Conservation (phyloP, 2,329 filamentous ascomycete genomes). For the Podosphaera fusca region DNA sequence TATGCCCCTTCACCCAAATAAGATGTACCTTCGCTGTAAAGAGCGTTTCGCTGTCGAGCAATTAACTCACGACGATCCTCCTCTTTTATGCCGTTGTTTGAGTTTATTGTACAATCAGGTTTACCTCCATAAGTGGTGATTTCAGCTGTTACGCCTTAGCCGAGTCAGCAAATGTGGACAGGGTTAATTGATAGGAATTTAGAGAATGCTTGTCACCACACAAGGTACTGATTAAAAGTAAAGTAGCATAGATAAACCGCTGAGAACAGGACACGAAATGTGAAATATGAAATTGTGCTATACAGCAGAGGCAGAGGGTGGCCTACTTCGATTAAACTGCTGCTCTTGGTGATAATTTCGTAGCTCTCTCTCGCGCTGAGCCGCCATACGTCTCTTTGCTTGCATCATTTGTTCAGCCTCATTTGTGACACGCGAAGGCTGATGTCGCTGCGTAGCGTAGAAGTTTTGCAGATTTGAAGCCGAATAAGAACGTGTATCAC, state of each 20-base stretch:
- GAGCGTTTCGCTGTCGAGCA: constrained; percentile 77
- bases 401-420: constrained; percentile 98
- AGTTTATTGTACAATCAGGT: constrained; percentile 67
- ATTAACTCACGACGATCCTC: constrained; percentile 91
- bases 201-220: constrained; percentile 15
- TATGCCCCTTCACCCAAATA: constrained; percentile 46
- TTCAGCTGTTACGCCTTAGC: constrained; percentile 39
- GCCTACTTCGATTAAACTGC: constrained; percentile 99
- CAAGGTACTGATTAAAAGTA: constrained; percentile 15
- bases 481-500: constrained; percentile 49
- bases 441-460: constrained; percentile 83
- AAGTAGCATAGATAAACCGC: constrained; percentile 17
- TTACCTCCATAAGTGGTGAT: constrained; percentile 45
- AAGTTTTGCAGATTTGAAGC: constrained; percentile 73
- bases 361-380: constrained; percentile 94
- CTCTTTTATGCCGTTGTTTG: constrained; percentile 64
- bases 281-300: constrained; percentile 24
- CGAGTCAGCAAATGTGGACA: constrained; percentile 17
- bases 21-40: constrained; percentile 57
- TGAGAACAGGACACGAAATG: constrained; percentile 13
- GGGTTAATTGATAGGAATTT: constrained; percentile 4
- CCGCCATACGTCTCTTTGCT: constrained; percentile 96
- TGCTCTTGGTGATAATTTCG: constrained; percentile 99
- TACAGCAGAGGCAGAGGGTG: constrained; percentile 52
- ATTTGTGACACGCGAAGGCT: constrained; percentile 56